Evolutionary conservation across 352 stramenopile species (phyloP).

Genomic region (Phytopythium mirpurense): DNA sequence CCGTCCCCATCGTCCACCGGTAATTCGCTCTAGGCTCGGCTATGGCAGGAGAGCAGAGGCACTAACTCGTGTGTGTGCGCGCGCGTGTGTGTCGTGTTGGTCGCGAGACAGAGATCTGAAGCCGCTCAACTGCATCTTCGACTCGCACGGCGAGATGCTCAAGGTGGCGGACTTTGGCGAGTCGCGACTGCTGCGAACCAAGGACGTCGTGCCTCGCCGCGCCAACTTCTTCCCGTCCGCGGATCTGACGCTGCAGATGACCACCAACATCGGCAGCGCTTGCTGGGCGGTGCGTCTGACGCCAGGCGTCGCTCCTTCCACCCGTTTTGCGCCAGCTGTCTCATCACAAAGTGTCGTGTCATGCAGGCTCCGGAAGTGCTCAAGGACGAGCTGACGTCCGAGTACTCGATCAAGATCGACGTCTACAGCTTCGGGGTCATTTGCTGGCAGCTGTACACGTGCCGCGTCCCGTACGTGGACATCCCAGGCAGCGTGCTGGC

Average conservation of each 20-base stretch:
- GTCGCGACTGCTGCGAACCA: constrained; percentile 62
- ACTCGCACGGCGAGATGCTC: constrained; percentile 66
- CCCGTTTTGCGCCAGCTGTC: too few species aligned
- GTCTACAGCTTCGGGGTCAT: constrained; percentile 86
- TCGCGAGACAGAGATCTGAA: constrained; percentile 53
- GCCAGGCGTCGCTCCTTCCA: background rate
- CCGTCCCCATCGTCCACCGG: constrained; percentile 74
- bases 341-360: background rate
- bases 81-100: background rate
- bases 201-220: constrained; percentile 39
- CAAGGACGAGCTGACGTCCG: constrained; percentile 56
- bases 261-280: constrained; percentile 73
- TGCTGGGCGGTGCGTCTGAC: constrained; percentile 53
- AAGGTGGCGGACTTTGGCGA: constrained; percentile 81
- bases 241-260: constrained; percentile 72
- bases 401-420: constrained; percentile 82
- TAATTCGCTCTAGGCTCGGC: too few species aligned
- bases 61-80: background rate
- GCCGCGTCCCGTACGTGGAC: constrained; percentile 60
- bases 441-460: constrained; percentile 80
- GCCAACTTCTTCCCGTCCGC: constrained; percentile 59
- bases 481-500: constrained; percentile 76
- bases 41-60: background rate
- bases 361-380: constrained; percentile 56
- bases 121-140: constrained; percentile 80